These are phyloP conservation scores for Phylloporus sp. DNA, from an alignment of 768 basidiomycete genomes.

Conservation along the genomic window DNA sequence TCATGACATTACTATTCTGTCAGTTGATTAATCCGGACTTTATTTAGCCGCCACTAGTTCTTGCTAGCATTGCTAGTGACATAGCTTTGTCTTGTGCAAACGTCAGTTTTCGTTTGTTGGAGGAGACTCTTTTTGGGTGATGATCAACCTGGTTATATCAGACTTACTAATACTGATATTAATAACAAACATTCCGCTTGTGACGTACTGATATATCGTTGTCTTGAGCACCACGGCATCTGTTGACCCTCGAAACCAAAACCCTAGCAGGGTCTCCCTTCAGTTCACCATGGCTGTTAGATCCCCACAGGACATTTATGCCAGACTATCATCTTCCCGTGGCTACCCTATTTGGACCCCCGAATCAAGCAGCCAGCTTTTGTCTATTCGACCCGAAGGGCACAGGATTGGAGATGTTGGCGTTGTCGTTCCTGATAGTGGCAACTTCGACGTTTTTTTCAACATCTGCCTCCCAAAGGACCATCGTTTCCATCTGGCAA, in stretches of 20 bases:
- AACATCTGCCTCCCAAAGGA: conserved; percentile 36
- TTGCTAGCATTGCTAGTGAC: conserved; percentile 6
- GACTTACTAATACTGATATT: conserved; percentile 14
- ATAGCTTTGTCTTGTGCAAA: conserved; percentile 14
- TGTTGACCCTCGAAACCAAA: neutral
- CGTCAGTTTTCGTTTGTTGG: no score
- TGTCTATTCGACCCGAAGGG: conserved; percentile 26
- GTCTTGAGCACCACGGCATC: conserved; percentile 13
- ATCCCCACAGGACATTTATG: conserved; percentile 25
- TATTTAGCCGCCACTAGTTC: neutral
- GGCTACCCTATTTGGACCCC: conserved; percentile 38
- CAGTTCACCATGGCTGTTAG: conserved; percentile 18
- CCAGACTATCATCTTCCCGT: conserved; percentile 21
- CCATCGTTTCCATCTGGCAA: conserved; percentile 14
- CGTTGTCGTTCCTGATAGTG: conserved; percentile 30
- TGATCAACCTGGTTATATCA: neutral
- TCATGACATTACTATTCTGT: conserved; percentile 6
- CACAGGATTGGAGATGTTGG: conserved; percentile 39
- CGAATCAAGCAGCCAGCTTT: conserved; percentile 24
- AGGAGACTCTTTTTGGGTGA: neutral
- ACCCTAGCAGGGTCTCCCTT: neutral
- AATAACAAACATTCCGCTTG: conserved; percentile 9
- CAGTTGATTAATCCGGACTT: neutral
- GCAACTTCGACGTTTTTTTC: conserved; percentile 37
- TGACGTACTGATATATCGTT: neutral